These are phyloP conservation scores for Cutaneotrichosporon cutaneum DNA, from an alignment of 1,284 basidiomycete genomes.

Conservation along the genomic window DNA sequence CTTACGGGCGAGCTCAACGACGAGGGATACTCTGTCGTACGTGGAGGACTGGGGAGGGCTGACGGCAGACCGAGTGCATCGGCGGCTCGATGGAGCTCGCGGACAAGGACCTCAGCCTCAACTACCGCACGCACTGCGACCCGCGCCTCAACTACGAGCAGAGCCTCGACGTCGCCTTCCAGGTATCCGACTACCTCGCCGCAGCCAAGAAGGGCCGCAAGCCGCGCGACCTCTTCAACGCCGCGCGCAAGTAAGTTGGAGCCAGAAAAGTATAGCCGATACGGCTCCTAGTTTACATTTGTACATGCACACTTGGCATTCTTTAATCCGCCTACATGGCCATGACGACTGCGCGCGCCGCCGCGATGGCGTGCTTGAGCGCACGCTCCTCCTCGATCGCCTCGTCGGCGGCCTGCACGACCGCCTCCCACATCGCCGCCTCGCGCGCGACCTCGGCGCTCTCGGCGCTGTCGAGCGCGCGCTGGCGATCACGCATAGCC, in stretches of 20 bases:
- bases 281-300: neutral
- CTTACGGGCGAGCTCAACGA: slow-evolving; percentile 94
- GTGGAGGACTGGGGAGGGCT: slow-evolving; percentile 20
- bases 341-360: slow-evolving; percentile 1
- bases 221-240: slow-evolving; percentile 39
- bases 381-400: slow-evolving; percentile 21
- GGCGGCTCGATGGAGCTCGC: slow-evolving; percentile 60
- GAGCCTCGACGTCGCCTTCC: slow-evolving; percentile 57
- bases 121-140: slow-evolving; percentile 57
- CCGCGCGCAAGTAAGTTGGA: neutral
- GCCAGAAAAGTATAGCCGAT: neutral
- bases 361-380: slow-evolving; percentile 8
- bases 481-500: slow-evolving; percentile 16
- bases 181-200: slow-evolving; percentile 53
- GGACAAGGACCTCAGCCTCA: slow-evolving; percentile 57
- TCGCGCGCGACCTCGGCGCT: slow-evolving; percentile 12
- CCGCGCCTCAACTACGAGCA: slow-evolving; percentile 60
- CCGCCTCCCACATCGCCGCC: slow-evolving; percentile 16
- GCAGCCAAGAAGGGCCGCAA: slow-evolving; percentile 46
- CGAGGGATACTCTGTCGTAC: slow-evolving; percentile 79
- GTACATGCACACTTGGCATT: slow-evolving; percentile 3
- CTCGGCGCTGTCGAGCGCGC: slow-evolving; percentile 7
- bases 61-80: slow-evolving; percentile 57
- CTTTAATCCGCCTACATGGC: too few species aligned
- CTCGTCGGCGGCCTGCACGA: slow-evolving; percentile 17